Base-by-base conservation (phyloP, 148 eudicot species). In the Rhododendron simsii region DNA sequence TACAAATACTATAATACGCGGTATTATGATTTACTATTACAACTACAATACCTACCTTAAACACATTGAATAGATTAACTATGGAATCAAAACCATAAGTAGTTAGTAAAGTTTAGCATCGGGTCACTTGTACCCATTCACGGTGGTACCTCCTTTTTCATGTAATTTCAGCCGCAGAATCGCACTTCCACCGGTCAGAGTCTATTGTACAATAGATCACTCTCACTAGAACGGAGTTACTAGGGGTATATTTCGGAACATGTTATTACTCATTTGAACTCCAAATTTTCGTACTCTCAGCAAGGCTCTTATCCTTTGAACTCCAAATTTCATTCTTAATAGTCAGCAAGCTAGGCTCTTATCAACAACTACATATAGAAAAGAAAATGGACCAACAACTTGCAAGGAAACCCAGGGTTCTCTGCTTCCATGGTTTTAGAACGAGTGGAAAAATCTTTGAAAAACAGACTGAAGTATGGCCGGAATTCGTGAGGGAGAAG, bases 351-450 rank as follows among this genome's bases (percentile, higher is more conserved):
- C 39, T 0, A 37, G 39, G 73, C 73, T 73, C 15, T 15, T 13
- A 35, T 2, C 41, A 74, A 74, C 23, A 74, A 20, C 20, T 30
- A 16, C 7, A 39, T 0, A 26, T 39, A 39, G 39, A 16, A 23
- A 13, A 11, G 33, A 50, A 18, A 9, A 81, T 81, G 79, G 84
- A 51, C 1, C 13, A 23, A 6, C 73, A 75, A 71, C 20, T 73
- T 16, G 67, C 1, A 16, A 71, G 78, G 76, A 89, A 89, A 50
- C 87, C 87, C 21, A 89, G 83, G 78, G 12, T 90, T 39, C 88
- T 90, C 0, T 86, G 90, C 57, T 84, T 90, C 28, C 90, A 90
- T 84, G 88, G 86, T 16, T 67, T 30, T 13, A 41, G 88, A 26
- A 45, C 77, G 4, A 90, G 88, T 74, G 92, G 80, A 7, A 74